phyloP scores from a whole-genome alignment of 148 eudicot species.

The Rhododendron kiyosumense region DNA sequence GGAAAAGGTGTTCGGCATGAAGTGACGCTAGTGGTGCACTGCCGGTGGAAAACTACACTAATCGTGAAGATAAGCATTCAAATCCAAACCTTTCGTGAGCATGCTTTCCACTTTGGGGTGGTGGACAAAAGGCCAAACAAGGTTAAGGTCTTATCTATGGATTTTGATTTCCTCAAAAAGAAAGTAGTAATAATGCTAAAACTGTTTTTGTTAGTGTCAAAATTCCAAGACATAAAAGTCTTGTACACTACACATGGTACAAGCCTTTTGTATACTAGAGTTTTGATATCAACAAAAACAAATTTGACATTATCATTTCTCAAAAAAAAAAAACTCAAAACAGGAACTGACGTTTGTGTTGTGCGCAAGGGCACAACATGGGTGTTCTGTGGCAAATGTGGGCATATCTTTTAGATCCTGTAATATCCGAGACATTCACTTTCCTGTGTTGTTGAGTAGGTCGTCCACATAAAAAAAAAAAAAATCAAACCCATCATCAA shows the following conservation, averaged over 20 bases:
- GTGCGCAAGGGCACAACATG: too few species aligned
- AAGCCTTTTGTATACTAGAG: too few species aligned
- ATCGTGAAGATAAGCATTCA: background rate
- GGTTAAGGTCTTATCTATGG: background rate
- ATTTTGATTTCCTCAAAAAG: background rate
- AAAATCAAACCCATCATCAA: too few species aligned
- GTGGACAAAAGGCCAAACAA: background rate
- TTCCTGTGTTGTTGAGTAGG: too few species aligned
- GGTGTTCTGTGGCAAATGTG: background rate
- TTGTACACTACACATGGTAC: too few species aligned
- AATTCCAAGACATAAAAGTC: too few species aligned
- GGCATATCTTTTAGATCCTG: background rate
- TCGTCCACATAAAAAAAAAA: too few species aligned
- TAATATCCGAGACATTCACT: too few species aligned
- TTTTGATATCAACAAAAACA: too few species aligned
- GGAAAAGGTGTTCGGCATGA: background rate
- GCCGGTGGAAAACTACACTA: background rate
- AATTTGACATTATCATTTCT: too few species aligned
- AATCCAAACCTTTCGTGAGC: background rate
- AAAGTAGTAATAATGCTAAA: too few species aligned
- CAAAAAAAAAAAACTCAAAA: background rate
- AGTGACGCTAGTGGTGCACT: background rate
- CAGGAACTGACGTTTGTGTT: background rate
- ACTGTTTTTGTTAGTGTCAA: too few species aligned
- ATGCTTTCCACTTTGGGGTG: background rate